Percentiles rank a stretch among this genome's conserved stretches.
These are phyloP conservation scores for Lasiosphaeria miniovina DNA, from an alignment of 495 filamentous ascomycete genomes.

Conservation along the genomic window DNA sequence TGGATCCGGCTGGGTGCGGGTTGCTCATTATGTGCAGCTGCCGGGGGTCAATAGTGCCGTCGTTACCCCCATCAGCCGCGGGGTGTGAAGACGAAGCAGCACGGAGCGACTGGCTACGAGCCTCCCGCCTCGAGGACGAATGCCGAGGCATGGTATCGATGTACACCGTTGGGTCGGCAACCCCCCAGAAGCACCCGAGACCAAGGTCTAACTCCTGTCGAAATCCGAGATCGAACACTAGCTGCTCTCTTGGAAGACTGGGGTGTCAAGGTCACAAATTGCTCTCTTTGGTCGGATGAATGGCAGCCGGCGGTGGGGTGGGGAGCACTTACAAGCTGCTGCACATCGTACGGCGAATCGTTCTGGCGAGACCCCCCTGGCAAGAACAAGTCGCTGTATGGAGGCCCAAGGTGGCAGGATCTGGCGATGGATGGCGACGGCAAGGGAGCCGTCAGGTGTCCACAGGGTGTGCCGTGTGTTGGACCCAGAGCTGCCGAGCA, in stretches of 20 bases:
- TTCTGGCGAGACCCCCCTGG: background rate
- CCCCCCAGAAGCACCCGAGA: background rate
- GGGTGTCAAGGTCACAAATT: background rate
- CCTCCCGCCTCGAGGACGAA: background rate
- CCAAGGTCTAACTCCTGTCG: background rate
- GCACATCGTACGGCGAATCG: background rate
- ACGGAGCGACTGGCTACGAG: background rate
- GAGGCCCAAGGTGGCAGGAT: too few species aligned
- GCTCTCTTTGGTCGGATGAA: background rate
- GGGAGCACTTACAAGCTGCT: background rate
- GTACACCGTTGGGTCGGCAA: background rate
- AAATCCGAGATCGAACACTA: background rate
- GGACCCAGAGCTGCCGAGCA: background rate
- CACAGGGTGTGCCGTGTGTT: background rate
- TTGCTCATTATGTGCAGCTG: background rate
- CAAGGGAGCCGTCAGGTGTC: too few species aligned
- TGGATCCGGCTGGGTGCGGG: background rate
- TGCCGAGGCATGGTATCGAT: background rate
- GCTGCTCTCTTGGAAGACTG: background rate
- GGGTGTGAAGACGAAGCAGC: background rate
- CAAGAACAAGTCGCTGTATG: background rate
- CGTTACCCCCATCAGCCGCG: background rate
- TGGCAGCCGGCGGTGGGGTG: background rate
- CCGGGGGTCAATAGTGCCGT: background rate
- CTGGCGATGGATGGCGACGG: too few species aligned